These are phyloP conservation scores for Saccharomycopsis vini DNA, from an alignment of 805 yeast genomes.

Conservation along the genomic window DNA sequence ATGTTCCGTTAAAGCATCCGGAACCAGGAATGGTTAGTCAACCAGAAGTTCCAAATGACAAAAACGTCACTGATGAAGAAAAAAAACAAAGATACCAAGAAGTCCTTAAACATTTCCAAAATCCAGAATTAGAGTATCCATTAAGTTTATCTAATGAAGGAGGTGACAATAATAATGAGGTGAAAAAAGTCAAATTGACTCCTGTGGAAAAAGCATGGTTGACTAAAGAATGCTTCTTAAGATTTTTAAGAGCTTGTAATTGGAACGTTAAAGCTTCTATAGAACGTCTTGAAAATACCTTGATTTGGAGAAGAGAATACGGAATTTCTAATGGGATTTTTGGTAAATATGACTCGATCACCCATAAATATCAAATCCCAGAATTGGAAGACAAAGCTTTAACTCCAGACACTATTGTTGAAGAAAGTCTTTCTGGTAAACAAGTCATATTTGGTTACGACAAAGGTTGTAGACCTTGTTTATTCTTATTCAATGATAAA, in stretches of 20 bases:
- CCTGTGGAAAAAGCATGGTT: constrained; percentile 80
- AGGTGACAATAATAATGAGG: constrained; percentile 34
- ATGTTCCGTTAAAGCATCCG: constrained; percentile 47
- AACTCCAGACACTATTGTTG: constrained; percentile 35
- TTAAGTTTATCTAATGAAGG: constrained; percentile 40
- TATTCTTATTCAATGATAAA: constrained; percentile 44
- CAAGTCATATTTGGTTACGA: constrained; percentile 47
- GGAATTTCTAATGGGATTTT: constrained; percentile 26
- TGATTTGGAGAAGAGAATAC: constrained; percentile 86
- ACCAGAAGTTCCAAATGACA: constrained; percentile 26
- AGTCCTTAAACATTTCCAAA: constrained; percentile 56
- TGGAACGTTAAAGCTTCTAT: constrained; percentile 73
- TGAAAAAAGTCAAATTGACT: constrained; percentile 32
- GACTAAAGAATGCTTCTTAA: constrained; percentile 79
- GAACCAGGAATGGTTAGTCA: constrained; percentile 46
- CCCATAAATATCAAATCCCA: constrained; percentile 19
- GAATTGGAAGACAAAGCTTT: constrained; percentile 24
- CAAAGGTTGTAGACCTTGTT: constrained; percentile 42
- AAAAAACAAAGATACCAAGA: constrained; percentile 41
- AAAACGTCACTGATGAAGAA: constrained; percentile 42
- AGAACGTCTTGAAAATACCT: constrained; percentile 62
- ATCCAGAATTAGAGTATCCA: constrained; percentile 32
- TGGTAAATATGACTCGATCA: constrained; percentile 9
- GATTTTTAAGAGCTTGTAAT: constrained; percentile 89
- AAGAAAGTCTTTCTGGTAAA: constrained; percentile 46